Evolutionary conservation across 164 flowering plant species (phyloP).

Genomic region (Warburgia ugandensis): DNA sequence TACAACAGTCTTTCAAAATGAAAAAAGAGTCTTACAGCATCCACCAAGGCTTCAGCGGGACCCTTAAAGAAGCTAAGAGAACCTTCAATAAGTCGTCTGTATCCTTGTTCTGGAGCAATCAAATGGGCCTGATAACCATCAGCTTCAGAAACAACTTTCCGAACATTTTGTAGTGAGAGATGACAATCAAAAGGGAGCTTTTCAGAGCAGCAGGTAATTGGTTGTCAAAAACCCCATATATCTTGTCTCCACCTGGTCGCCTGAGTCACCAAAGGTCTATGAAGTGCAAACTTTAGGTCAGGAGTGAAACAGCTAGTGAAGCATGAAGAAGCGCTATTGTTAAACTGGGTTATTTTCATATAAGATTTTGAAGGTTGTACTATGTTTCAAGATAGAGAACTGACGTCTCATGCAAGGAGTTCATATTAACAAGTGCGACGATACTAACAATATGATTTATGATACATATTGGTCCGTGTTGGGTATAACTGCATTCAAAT

Average conservation of each 20-base stretch:
- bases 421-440: no score
- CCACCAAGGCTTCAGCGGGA: slow-evolving; percentile 98
- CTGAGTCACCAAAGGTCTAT: no score
- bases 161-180: slow-evolving; percentile 69
- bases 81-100: slow-evolving; percentile 91
- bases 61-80: slow-evolving; percentile 92
- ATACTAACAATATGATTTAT: no score
- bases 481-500: no score
- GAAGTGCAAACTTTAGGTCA: not conserved
- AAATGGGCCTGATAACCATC: slow-evolving; percentile 98
- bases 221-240: slow-evolving; percentile 78
- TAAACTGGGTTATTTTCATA: no score
- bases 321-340: no score
- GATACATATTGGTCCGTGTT: no score
- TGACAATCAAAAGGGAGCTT: slow-evolving; percentile 91
- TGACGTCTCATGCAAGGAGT: no score
- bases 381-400: no score
- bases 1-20: no score
- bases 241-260: slow-evolving; percentile 85
- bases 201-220: slow-evolving; percentile 89
- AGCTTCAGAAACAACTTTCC: slow-evolving; percentile 78
- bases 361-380: no score
- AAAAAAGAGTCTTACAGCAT: slow-evolving; percentile 59
- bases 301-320: no score
- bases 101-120: slow-evolving; percentile 99